Conservation (phyloP, 495 filamentous ascomycete genomes). For the Trichocladium uniseriatum region DNA sequence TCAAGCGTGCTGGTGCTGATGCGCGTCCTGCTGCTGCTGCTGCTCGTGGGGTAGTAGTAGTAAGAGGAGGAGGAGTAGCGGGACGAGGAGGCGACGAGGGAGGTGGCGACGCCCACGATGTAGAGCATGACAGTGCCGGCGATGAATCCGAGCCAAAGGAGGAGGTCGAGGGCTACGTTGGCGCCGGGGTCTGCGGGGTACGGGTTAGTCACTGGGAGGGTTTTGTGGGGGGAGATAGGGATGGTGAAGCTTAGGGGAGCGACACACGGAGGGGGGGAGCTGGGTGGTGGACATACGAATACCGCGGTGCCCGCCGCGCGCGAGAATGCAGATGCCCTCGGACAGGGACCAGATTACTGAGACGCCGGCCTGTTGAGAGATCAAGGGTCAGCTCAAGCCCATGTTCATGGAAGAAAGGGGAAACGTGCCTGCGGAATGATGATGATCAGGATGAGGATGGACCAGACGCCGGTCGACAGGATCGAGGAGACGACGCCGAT, state of each 20-base stretch:
- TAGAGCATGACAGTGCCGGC: not conserved
- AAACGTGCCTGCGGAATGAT: not conserved
- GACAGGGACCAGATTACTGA: constrained; percentile 2
- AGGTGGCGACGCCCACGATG: not conserved
- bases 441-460: not conserved
- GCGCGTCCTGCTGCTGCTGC: not conserved
- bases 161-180: constrained; percentile 12
- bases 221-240: no score
- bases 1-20: not conserved
- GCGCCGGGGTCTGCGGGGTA: constrained; percentile 16
- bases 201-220: no score
- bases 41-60: not conserved
- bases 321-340: constrained; percentile 12
- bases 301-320: constrained; percentile 7
- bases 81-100: not conserved
- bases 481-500: constrained; percentile 1
- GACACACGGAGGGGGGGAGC: no score
- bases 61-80: not conserved
- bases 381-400: no score
- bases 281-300: no score
- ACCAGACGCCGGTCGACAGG: not conserved
- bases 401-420: no score
- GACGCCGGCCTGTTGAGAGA: not conserved
- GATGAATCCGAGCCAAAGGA: constrained; percentile 9
- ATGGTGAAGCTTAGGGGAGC: no score